A percentile compares a stretch with the other conserved stretches of the same genome.
phyloP scores from a whole-genome alignment of 2,329 filamentous ascomycete genomes.

The Xylaria sp. region DNA sequence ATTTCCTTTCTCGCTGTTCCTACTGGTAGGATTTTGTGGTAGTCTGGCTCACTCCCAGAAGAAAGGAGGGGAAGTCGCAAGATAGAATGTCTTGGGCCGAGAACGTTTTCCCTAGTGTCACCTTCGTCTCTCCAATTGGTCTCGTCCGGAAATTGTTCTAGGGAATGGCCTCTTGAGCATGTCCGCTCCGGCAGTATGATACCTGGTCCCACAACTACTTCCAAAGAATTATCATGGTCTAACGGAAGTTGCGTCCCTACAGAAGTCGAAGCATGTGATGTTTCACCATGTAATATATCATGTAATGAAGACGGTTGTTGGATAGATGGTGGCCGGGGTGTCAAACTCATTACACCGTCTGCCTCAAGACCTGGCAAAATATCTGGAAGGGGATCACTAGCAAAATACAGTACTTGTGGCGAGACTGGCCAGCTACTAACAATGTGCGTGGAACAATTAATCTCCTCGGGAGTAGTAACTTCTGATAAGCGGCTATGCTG shows the following conservation, averaged over 20 bases:
- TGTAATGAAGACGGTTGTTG: slow-evolving; percentile 3
- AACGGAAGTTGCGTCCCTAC: not conserved
- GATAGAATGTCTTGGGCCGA: not conserved
- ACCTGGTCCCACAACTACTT: not conserved
- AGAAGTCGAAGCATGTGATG: not conserved
- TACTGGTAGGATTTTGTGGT: not conserved
- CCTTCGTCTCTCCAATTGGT: not conserved
- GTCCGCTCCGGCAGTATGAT: slow-evolving; percentile 15
- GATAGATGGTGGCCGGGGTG: slow-evolving; percentile 32
- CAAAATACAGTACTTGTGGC: slow-evolving; percentile 16
- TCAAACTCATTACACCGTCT: slow-evolving; percentile 15
- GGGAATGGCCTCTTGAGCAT: slow-evolving; percentile 35
- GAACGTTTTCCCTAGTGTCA: not conserved
- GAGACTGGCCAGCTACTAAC: not conserved
- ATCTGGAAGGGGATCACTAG: slow-evolving; percentile 36
- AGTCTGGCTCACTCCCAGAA: not conserved
- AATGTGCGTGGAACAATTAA: slow-evolving; percentile 31
- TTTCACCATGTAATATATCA: not conserved
- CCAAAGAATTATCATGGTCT: not conserved
- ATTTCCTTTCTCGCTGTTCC: slow-evolving; percentile 6
- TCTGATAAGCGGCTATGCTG: slow-evolving; percentile 48
- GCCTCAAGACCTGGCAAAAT: slow-evolving; percentile 7
- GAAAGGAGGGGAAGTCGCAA: not conserved
- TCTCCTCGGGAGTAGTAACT: slow-evolving; percentile 48
- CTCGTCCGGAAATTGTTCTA: slow-evolving; percentile 19